phyloP scores from a whole-genome alignment of 345 rosid genomes.

The Eucalyptus regnans region DNA sequence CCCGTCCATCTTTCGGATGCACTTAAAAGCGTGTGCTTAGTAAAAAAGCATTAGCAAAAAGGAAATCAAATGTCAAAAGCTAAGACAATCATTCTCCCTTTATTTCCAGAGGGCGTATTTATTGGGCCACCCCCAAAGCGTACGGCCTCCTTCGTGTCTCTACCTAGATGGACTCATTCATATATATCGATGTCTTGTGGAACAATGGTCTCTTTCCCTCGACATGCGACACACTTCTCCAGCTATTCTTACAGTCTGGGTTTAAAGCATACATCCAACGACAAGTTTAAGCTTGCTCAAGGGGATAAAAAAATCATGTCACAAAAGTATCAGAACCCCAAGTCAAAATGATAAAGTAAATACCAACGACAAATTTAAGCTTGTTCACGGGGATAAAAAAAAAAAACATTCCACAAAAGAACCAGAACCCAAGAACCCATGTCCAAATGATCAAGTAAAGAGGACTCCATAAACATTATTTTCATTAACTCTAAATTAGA shows the following conservation, averaged over 20 bases:
- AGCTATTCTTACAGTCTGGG: not conserved
- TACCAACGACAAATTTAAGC: too few relatives aligned
- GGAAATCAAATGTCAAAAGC: not conserved
- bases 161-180: not conserved
- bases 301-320: not conserved
- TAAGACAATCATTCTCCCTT: not conserved
- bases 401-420: not conserved
- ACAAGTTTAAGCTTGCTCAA: not conserved
- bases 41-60: not conserved
- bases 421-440: not conserved
- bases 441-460: not conserved
- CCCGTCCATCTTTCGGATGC: not conserved
- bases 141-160: not conserved
- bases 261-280: not conserved
- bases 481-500: not conserved
- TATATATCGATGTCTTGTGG: not conserved
- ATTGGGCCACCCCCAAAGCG: not conserved
- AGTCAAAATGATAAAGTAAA: not conserved
- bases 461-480: not conserved
- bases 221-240: not conserved
- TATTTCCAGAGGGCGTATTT: not conserved
- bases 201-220: not conserved
- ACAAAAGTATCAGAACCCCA: not conserved
- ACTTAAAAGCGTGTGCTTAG: not conserved
- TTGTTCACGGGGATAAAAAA: too few relatives aligned